phyloP scores from a whole-genome alignment of 495 filamentous ascomycete genomes.

The Aspergillus biplanus region DNA sequence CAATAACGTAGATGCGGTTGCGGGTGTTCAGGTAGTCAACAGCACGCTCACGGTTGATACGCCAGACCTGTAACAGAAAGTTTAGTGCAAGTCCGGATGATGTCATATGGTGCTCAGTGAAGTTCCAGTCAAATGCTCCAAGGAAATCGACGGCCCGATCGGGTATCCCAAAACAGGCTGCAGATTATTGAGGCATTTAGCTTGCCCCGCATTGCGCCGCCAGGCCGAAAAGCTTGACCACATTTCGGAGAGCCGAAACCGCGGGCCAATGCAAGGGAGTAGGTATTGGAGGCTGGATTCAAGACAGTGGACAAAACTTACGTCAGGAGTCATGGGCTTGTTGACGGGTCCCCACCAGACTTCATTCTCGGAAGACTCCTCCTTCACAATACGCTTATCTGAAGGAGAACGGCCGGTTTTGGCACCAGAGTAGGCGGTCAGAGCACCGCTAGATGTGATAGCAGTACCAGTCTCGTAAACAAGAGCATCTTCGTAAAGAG shows the following conservation, averaged over 20 bases:
- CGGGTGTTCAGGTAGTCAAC: conserved; percentile 98
- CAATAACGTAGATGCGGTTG: conserved; percentile 97
- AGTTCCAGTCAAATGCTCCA: not conserved
- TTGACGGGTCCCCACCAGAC: conserved; percentile 99
- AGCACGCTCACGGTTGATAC: conserved; percentile 98
- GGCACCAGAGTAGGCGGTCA: conserved; percentile 95
- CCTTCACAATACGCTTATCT: conserved; percentile 96
- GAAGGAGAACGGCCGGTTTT: conserved; percentile 97
- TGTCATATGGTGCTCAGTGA: conserved; percentile 33
- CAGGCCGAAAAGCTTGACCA: conserved; percentile 41
- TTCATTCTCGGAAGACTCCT: conserved; percentile 83
- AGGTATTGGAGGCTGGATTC: conserved; percentile 6
- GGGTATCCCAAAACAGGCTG: conserved; percentile 7
- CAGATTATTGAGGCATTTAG: conserved; percentile 25
- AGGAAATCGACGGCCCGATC: conserved; percentile 11
- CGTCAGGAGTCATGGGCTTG: conserved; percentile 97
- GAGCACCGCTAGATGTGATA: conserved; percentile 91
- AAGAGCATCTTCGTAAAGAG: conserved; percentile 97
- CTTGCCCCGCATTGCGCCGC: conserved; percentile 4
- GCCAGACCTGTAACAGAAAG: conserved; percentile 77
- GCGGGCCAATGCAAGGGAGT: conserved; percentile 30
- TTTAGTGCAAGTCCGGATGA: conserved; percentile 34
- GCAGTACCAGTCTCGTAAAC: conserved; percentile 98
- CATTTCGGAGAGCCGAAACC: conserved; percentile 33
- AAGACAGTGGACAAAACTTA: conserved; percentile 56